Evolutionary conservation across 202 grass and related monocot species (phyloP).

Genomic region (Musa balbisiana): DNA sequence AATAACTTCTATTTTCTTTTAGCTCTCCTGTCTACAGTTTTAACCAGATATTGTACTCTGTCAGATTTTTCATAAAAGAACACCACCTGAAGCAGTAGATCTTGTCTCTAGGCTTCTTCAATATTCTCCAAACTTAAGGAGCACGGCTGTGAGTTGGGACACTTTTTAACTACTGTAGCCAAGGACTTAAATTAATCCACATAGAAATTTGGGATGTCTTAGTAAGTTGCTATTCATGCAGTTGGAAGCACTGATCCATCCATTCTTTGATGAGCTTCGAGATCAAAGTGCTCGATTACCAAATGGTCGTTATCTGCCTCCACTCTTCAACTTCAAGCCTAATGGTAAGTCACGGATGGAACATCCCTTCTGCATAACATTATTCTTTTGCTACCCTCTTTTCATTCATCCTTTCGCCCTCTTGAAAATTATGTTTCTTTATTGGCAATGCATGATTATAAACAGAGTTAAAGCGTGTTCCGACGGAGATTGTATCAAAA

Average conservation of each 20-base stretch:
- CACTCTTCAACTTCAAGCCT: conserved; percentile 92
- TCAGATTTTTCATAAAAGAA: conserved; percentile 84
- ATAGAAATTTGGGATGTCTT: neutral
- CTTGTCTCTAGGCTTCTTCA: conserved; percentile 93
- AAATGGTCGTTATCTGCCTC: conserved; percentile 72
- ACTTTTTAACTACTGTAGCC: neutral
- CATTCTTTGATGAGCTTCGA: conserved; percentile 94
- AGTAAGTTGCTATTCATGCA: conserved; percentile 28
- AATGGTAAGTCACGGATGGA: conserved; percentile 40
- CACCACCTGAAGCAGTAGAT: conserved; percentile 90
- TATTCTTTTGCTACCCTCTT: neutral
- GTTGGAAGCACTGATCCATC: conserved; percentile 83
- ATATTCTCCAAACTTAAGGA: conserved; percentile 79
- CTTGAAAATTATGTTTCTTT: no score
- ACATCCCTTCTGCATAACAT: neutral
- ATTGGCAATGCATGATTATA: neutral
- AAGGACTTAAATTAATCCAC: neutral
- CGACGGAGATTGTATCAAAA: conserved; percentile 33
- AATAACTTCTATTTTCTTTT: conserved; percentile 11
- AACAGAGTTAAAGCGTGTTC: conserved; percentile 55
- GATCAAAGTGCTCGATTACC: conserved; percentile 75
- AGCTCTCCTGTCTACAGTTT: neutral
- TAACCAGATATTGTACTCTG: neutral
- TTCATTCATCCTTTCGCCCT: no score
- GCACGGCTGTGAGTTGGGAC: conserved; percentile 61